These are phyloP conservation scores for Actinidia arguta DNA, from an alignment of 179 eudicot species.

Conservation along the genomic window DNA sequence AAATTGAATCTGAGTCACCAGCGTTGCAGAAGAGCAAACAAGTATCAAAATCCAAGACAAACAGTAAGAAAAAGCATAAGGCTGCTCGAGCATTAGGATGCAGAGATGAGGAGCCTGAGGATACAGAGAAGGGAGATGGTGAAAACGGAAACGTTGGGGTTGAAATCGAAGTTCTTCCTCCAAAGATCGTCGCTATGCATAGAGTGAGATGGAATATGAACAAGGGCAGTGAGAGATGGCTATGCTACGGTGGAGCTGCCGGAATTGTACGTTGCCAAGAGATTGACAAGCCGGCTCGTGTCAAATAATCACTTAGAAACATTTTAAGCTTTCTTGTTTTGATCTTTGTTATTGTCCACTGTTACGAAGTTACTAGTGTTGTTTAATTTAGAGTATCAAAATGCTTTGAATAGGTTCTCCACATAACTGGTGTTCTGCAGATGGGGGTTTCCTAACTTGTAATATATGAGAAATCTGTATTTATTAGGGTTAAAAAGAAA, in stretches of 20 bases:
- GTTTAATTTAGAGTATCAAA: background rate
- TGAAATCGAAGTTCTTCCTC: conserved; percentile 52
- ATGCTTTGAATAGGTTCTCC: background rate
- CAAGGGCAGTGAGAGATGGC: conserved; percentile 89
- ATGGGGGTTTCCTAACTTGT: background rate
- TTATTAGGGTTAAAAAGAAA: no score
- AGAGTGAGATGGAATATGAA: conserved; percentile 95
- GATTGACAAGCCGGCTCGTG: conserved; percentile 22
- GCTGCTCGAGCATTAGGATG: conserved; percentile 31
- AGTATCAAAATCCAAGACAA: conserved; percentile 28
- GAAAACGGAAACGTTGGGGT: conserved; percentile 17
- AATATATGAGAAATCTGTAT: no score
- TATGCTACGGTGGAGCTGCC: conserved; percentile 91
- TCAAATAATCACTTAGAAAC: background rate
- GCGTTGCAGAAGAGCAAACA: conserved; percentile 22
- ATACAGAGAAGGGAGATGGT: conserved; percentile 7
- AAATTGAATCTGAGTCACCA: conserved; percentile 29
- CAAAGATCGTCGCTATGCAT: conserved; percentile 76
- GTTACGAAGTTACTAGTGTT: background rate
- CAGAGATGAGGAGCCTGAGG: conserved; percentile 31
- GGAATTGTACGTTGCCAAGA: conserved; percentile 90
- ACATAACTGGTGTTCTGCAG: background rate
- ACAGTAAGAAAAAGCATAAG: conserved; percentile 26
- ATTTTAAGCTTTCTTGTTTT: background rate
- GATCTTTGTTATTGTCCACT: background rate